Evolutionary conservation across 2,329 filamentous ascomycete genomes (phyloP), one percentile per base, ranked within the genome.

Genomic region (Diplodia sapinea): DNA sequence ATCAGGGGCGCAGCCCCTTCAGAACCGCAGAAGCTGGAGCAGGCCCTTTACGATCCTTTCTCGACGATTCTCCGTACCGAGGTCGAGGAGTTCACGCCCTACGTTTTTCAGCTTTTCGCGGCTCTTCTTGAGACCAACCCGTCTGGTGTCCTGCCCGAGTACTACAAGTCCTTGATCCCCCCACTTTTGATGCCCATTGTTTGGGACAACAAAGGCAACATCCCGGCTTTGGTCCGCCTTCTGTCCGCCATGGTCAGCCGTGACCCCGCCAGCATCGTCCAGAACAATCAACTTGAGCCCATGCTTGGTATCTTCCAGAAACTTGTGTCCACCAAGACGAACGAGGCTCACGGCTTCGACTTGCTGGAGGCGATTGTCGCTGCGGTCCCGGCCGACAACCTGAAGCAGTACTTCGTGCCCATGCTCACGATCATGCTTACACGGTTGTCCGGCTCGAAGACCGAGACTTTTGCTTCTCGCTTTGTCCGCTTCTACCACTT

Each of bases 301-400:
- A 88, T 98, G 59, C 85, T 99, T n/a, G 92, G 93, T 68, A 95
- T 99, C 70, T 99, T 98, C 84, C 94, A 98, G 78, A 94, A 92
- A 74, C 86, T 99, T 12, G 84, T 97, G 51, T 85, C 86, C 3
- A 89, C 87, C 71, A 97, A 95, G 80, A 89, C 90, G 69, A 94
- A 94, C 59, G 95, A 99, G 77, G 84, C 87, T 23, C 89, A 94
- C 74, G 92, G 90, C 0, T 97, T 98, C 74, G 95, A 99, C 75
- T 85, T 99, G 56, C 84, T 99, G 68, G 95, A 99, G 76, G 86
- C 90, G 4, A 84, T 96, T 62, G 83, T 96, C 69, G 85, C 87
- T 59, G 87, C 88, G 9, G 90, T 97, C 74, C 87, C 92, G 62
- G 85, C 87, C 84, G 91, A 85, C 79, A 90, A 87, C 0, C 79